Evolutionary conservation across 2,329 filamentous ascomycete genomes (phyloP), one percentile per base, ranked within the genome.

Genomic region (Fusarium sp.): DNA sequence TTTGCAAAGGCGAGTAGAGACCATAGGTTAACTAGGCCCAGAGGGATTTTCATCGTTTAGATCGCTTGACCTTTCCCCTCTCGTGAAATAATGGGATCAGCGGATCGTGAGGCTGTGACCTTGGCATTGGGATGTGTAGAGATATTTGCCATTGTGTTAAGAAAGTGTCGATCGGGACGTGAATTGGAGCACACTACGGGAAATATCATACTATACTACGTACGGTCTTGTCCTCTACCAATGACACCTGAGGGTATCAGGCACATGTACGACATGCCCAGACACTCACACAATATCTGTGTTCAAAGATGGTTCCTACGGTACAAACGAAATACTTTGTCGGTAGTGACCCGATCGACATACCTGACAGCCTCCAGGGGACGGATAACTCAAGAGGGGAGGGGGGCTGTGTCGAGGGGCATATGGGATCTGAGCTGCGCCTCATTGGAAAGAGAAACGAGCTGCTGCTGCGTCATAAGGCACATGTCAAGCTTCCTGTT

Each of bases 381-480:
- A 24, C 38, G 31, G 6, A n/a, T 6, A 24, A 29, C 20, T 18
- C 29, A 6, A 29, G 6, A 22, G 56, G 18, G 14, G 67, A 29
- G 20, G 35, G 24, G 8, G 67, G 67, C 67, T 69, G 50, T 69
- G 67, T 40, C 10, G 18, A 14, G 14, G 13, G 31, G 18, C 56
- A 14, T 16, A 59, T n/a, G 16, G 16, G 42, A 20, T 14, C 34
- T 13, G 27, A 61, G 6, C 67, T 69, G 40, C 65, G 50, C 67
- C 67, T 35, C 50, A 3, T 40, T 64, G 56, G 34, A 40, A 20
- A 27, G 20, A 50, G n/a, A 22, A 34, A 37, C 9, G 0, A 57
- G 20, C 31, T 56, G 50, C 54, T 37, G 20, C 31, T 56, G 50
- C 54, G 20, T 57, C 54, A 47, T 47, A 31, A 29, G 34, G 29